Conservation (phyloP, 441 rosid genomes). For the Hura crepitans region DNA sequence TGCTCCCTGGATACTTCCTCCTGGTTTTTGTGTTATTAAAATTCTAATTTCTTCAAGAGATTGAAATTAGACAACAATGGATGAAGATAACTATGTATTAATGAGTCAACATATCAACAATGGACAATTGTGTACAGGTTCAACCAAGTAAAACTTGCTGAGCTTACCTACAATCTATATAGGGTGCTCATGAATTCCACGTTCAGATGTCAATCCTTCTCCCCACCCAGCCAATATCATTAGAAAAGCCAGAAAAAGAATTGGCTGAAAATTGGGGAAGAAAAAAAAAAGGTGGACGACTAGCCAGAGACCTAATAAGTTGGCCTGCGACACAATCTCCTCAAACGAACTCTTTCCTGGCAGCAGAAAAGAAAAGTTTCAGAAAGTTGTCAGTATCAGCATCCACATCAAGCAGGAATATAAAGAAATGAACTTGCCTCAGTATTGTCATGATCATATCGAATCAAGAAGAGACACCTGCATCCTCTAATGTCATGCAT, state of each 20-base stretch:
- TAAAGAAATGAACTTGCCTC: slow-evolving; percentile 34
- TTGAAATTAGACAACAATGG: not conserved
- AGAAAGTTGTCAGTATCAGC: too few relatives aligned
- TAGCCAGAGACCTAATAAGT: not conserved
- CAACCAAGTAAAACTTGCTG: not conserved
- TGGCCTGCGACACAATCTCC: slow-evolving; percentile 42
- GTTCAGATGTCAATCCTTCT: too few relatives aligned
- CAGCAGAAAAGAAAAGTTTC: not conserved
- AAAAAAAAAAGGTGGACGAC: not conserved
- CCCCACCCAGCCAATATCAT: not conserved
- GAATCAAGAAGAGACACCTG: slow-evolving; percentile 51
- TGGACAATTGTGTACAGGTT: not conserved
- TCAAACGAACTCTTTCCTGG: slow-evolving; percentile 49
- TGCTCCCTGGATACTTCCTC: too few relatives aligned
- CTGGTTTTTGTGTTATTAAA: too few relatives aligned
- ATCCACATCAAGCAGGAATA: not conserved
- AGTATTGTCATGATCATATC: slow-evolving; percentile 44
- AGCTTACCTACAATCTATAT: not conserved
- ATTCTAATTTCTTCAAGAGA: not conserved
- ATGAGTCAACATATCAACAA: not conserved
- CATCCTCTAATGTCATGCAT: slow-evolving; percentile 66
- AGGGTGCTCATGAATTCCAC: not conserved
- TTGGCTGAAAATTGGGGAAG: not conserved
- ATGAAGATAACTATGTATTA: not conserved
- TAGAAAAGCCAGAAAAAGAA: not conserved